These are phyloP conservation scores for Diaporthe sp. DNA, from an alignment of 2,329 filamentous ascomycete genomes.

Conservation along the genomic window DNA sequence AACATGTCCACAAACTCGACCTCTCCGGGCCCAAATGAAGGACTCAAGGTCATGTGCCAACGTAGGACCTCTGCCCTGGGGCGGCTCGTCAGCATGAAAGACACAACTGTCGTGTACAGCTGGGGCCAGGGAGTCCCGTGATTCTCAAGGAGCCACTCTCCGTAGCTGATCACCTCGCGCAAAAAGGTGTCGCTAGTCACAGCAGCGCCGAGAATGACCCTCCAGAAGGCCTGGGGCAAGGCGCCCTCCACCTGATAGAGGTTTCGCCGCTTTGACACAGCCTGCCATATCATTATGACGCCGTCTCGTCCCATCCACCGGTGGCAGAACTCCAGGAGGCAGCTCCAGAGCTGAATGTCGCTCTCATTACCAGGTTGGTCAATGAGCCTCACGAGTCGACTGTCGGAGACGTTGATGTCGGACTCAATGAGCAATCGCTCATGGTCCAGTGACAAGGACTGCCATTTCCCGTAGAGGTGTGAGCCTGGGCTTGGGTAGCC, in stretches of 20 bases:
- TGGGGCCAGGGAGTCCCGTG: slow-evolving; percentile 62
- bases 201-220: slow-evolving; percentile 51
- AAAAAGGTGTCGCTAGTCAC: slow-evolving; percentile 52
- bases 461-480: slow-evolving; percentile 47
- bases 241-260: slow-evolving; percentile 46
- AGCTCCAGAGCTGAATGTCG: slow-evolving; percentile 51
- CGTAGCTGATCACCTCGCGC: slow-evolving; percentile 54
- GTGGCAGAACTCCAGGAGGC: slow-evolving; percentile 50
- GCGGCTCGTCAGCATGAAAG: slow-evolving; percentile 57
- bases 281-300: slow-evolving; percentile 47
- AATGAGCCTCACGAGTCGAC: slow-evolving; percentile 42
- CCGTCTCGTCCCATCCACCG: slow-evolving; percentile 46
- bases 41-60: slow-evolving; percentile 64
- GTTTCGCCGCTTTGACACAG: slow-evolving; percentile 44
- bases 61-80: slow-evolving; percentile 56
- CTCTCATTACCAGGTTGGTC: slow-evolving; percentile 47
- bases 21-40: slow-evolving; percentile 58
- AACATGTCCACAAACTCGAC: slow-evolving; percentile 59
- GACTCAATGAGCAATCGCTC: slow-evolving; percentile 47
- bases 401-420: slow-evolving; percentile 40
- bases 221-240: slow-evolving; percentile 49
- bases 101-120: slow-evolving; percentile 63
- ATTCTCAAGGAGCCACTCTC: slow-evolving; percentile 57
- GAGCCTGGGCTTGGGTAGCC: slow-evolving; percentile 39
- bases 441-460: slow-evolving; percentile 45